Evolutionary conservation across 139 green algal genomes (phyloP), one percentile per base, ranked within the genome.

Genomic region (Haematococcus sp.): DNA sequence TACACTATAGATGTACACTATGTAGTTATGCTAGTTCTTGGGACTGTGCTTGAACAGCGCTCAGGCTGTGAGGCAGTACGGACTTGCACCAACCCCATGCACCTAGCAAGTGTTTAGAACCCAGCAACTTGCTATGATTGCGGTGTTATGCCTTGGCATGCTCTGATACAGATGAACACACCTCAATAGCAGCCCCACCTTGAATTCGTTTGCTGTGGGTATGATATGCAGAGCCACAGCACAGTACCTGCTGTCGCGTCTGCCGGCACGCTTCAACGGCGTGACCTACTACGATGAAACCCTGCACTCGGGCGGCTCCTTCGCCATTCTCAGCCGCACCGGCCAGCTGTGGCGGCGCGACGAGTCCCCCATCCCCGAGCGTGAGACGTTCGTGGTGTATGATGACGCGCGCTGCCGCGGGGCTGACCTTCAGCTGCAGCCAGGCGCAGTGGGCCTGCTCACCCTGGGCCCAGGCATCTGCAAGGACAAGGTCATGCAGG

Each of bases 401-500:
- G 86, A 91, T 40, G 86, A 91, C 23, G 83, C 86, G 13, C 75
- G 77, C 56, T 90, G 85, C 54, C 28, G 79, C 20, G 79, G 79
- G 4, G 72, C 73, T 4, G 75, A 85, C 60, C 68, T 84, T 52
- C 55, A 83, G 74, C 76, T 91, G 77, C 73, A 51, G 30, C 77
- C 32, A 19, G 25, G 66, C 13, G 84, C 87, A 0, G 71, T 83
- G 31, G 87, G 80, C 17, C 71, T 92, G 76, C 81, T 92, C 27
- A 92, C 87, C 2, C 70, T 92, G 69, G 81, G 79, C 2, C 81
- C 78, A 4, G 65, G 71, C 51, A 74, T 80, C 40, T 76, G 64
- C 75, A 88, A 88, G 68, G 83, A 90, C 67, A 88, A 90, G 80
- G 56, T 92, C 13, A 90, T 92, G 83, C 86, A 91, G 73, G 54